Evolutionary conservation across 2,329 filamentous ascomycete genomes (phyloP), one percentile per base, ranked within the genome.

Genomic region (Blastomyces emzantsi): DNA sequence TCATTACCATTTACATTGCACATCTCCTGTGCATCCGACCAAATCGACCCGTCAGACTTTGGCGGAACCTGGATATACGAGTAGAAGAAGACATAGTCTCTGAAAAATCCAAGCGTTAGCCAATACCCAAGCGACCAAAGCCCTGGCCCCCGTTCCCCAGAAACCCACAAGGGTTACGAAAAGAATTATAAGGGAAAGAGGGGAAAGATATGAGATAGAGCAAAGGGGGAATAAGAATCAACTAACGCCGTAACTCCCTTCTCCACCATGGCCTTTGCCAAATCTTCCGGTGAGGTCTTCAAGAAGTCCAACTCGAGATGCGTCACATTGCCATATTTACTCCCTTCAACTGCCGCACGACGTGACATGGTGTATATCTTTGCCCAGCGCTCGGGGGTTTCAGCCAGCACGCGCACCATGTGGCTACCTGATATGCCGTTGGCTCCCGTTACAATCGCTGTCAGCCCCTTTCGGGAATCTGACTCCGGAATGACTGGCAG

Each of bases 401-500:
- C 74, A 19, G 75, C 73, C 2, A 84, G 74, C 0, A 79, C 81
- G 13, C 78, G 78, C 60, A 83, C 71, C 71, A 81, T 82, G 68
- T 82, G 76, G 65, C 79, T 76, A 1, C 82, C 82, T 0, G 80
- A 82, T 36, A 84, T 81, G 9, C 81, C 82, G 74, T 82, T 83
- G 61, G 81, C 79, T 6, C 82, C 82, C 0, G 80, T 82, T 47
- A 84, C 76, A 55, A 84, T 79, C 2, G 81, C 82, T 0, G 79
- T 82, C 30, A 82, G 74, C 25, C 73, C 75, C 65, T 77, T 77
- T 62, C 78, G 67, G 0, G 74, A 71, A 25, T 60, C 41, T 33
- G 55, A 43, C 3, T 75, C 67, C n/a, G 78, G 72, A 64, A 78
- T 82, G 15, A 76, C 75, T 0, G 81, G 81, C 0, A 83, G 75